Conservation (phyloP, 2,329 filamentous ascomycete genomes). For the Aspergillus pseudonomiae region DNA sequence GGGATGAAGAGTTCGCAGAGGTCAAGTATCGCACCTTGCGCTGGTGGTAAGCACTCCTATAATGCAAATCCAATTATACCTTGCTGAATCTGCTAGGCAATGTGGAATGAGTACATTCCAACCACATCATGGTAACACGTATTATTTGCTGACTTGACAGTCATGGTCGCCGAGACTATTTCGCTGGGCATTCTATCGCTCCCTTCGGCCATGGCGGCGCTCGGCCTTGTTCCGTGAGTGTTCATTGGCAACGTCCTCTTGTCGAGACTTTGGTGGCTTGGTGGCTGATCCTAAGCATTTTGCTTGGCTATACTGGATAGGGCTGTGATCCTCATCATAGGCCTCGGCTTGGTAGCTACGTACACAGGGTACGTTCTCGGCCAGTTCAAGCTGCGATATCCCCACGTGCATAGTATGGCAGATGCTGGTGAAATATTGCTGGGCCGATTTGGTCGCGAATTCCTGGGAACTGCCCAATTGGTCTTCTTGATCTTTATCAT, state of each 20-base stretch:
- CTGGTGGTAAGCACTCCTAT: conserved; percentile 37
- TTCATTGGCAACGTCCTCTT: conserved; percentile 4
- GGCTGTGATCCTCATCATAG: conserved; percentile 48
- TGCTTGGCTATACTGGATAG: conserved; percentile 1
- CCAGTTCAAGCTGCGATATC: conserved; percentile 58
- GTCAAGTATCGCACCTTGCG: conserved; percentile 53
- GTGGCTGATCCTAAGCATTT: background rate
- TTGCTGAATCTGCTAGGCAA: conserved; percentile 33
- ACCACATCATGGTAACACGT: background rate
- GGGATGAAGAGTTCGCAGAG: conserved; percentile 38
- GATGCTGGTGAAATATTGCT: conserved; percentile 65
- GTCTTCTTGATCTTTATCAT: conserved; percentile 68
- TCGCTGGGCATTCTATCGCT: conserved; percentile 59
- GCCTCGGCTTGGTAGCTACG: conserved; percentile 55
- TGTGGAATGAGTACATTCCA: conserved; percentile 37
- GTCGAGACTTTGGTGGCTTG: background rate
- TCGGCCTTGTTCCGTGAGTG: conserved; percentile 54
- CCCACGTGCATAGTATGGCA: conserved; percentile 65
- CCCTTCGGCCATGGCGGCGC: conserved; percentile 52
- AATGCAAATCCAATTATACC: background rate
- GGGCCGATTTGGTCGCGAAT: conserved; percentile 62
- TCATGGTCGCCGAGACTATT: conserved; percentile 61
- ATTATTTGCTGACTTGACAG: conserved; percentile 17
- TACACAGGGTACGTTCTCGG: conserved; percentile 62
- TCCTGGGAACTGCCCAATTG: conserved; percentile 63